Evolutionary conservation across 306 rosid species (phyloP).

Genomic region (Rosa chinensis): DNA sequence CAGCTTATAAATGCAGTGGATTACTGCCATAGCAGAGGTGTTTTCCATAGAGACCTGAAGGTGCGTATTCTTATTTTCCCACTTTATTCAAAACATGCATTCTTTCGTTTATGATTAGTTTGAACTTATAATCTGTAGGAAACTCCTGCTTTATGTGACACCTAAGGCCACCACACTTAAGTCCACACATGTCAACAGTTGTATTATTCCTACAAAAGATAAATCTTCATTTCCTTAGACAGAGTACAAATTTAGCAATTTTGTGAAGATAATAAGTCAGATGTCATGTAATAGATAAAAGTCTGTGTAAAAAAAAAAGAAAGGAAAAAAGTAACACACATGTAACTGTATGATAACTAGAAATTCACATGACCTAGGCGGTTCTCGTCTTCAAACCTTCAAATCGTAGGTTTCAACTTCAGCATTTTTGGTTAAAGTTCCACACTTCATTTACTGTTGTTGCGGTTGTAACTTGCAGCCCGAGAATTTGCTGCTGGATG

Average conservation of each 20-base stretch:
- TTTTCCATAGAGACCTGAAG: constrained; percentile 90
- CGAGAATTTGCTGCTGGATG: constrained; percentile 85
- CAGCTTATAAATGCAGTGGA: constrained; percentile 92
- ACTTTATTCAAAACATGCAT: neutral
- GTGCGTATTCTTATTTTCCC: constrained; percentile 33
- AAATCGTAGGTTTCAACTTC: neutral
- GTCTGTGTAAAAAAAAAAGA: neutral
- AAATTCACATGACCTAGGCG: neutral
- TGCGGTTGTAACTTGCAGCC: constrained; percentile 55
- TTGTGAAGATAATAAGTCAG: neutral
- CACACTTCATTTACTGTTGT: constrained; percentile 10
- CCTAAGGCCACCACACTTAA: neutral
- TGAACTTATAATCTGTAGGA: neutral
- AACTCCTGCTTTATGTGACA: neutral
- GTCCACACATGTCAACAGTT: neutral
- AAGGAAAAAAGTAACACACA: neutral
- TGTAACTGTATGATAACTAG: neutral
- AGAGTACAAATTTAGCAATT: neutral
- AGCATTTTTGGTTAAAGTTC: neutral
- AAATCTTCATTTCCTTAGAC: neutral
- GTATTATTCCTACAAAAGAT: neutral
- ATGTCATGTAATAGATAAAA: neutral
- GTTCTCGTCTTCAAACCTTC: neutral
- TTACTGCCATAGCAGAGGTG: constrained; percentile 97
- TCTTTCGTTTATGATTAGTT: neutral